Base-by-base conservation (phyloP, 169 alveolate species). In the Plasmodium reichenowi region DNA sequence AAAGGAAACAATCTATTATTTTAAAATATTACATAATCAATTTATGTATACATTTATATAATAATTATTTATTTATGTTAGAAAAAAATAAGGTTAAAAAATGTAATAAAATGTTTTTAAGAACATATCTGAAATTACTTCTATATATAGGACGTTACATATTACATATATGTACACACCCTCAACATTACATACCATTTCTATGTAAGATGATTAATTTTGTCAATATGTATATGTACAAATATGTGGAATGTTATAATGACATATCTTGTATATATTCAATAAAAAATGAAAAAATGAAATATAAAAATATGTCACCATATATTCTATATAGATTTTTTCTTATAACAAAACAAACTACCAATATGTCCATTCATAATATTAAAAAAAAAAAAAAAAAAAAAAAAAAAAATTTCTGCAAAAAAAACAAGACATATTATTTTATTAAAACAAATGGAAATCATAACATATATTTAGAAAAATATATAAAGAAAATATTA, bases 221-320 rank as follows among this genome's bases (percentile, higher is more conserved):
- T 38, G 26, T 70, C 3, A 70, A 47, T 70, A 26, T 43, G 15
- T 22, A 70, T 70, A 64, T 9, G 3, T 38, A 64, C 7, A 64
- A 64, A 4, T 9, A 22, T 12, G 26, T 22, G 0, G 17, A 12
- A 64, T 10, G 10, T 56, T 32, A 5, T 32, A 32, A 32, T 32
- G 45, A 32, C 8, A 32, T 32, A 32, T 32, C 45, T 5, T 32
- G 1, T 32, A 32, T 32, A 32, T 32, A 32, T 32, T 32, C 45
- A 4, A 32, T 32, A 9, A 13, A 56, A 13, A 22, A 15, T 10
- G 20, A 56, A 10, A 56, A n/a, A 15, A 56, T 6, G 9, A n/a
- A 1, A 56, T 56, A 56, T 56, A 56, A 56, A 56, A 56, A 10
- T 10, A 56, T 56, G 24, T 56, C 9, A 2, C 13, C 17, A 56